Evolutionary conservation across 768 basidiomycete species (phyloP).

Genomic region (Mycena venus): DNA sequence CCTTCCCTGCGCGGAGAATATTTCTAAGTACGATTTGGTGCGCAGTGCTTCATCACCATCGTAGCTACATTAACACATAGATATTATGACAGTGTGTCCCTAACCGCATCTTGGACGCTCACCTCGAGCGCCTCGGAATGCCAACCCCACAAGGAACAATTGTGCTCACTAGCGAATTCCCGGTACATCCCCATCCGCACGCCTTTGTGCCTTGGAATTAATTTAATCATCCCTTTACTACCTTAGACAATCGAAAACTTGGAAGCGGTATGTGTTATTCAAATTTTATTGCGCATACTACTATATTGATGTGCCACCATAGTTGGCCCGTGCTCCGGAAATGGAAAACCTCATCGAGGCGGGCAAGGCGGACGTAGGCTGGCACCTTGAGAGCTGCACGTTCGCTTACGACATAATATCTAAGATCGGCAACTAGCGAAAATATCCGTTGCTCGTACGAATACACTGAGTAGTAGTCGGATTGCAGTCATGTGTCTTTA

Average conservation of each 20-base stretch:
- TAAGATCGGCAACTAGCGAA: background rate
- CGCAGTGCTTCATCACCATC: background rate
- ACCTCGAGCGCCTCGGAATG: slow-evolving; percentile 2
- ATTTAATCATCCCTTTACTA: background rate
- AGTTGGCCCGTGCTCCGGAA: background rate
- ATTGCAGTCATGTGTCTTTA: no score
- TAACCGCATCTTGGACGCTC: background rate
- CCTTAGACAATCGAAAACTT: background rate
- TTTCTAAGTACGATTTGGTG: background rate
- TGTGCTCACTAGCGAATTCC: background rate
- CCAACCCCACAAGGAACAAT: background rate
- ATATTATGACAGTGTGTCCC: background rate
- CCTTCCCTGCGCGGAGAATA: background rate
- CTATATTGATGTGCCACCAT: background rate
- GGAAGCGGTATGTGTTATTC: background rate
- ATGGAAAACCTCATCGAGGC: background rate
- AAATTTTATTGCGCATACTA: background rate
- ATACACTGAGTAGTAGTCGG: no score
- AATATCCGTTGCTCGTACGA: no score
- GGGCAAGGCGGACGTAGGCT: background rate
- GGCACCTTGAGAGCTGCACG: background rate
- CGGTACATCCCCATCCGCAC: background rate
- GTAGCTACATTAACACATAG: background rate
- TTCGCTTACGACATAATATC: background rate
- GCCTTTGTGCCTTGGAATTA: background rate